These are phyloP conservation scores for Linaria vulgaris DNA, from an alignment of 257 asterid genomes.

Conservation along the genomic window DNA sequence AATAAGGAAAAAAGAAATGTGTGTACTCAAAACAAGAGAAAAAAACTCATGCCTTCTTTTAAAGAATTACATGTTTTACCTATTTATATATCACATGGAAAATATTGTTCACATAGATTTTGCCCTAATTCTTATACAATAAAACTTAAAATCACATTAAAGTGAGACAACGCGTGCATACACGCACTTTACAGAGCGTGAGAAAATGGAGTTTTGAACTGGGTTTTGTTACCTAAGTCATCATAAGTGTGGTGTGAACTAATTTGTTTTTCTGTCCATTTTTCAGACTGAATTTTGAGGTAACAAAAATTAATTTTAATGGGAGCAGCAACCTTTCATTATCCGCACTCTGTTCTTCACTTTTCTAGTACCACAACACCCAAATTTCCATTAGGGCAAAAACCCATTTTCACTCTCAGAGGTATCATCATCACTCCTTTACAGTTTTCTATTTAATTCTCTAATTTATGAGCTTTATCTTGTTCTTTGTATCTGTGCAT, in stretches of 20 bases:
- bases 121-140: too few species aligned
- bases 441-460: not conserved
- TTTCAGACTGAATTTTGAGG: too few species aligned
- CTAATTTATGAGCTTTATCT: not conserved
- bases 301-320: too few species aligned
- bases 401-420: conserved; percentile 22
- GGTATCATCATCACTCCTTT: conserved; percentile 29
- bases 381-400: conserved; percentile 26
- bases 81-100: too few species aligned
- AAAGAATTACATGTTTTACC: too few species aligned
- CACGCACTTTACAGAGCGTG: conserved; percentile 17
- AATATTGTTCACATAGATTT: too few species aligned
- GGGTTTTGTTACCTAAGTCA: conserved; percentile 24
- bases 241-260: too few species aligned
- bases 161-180: not conserved
- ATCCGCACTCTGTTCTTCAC: conserved; percentile 33
- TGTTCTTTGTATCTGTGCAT: not conserved
- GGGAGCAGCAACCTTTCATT: conserved; percentile 36
- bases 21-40: too few species aligned
- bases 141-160: not conserved
- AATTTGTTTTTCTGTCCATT: too few species aligned
- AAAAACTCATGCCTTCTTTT: too few species aligned
- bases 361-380: conserved; percentile 26
- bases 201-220: conserved; percentile 5
- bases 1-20: too few species aligned